Evolutionary conservation across 192 early-diverging fungal genomes (phyloP).

Genomic region (Coemansia sp.): DNA sequence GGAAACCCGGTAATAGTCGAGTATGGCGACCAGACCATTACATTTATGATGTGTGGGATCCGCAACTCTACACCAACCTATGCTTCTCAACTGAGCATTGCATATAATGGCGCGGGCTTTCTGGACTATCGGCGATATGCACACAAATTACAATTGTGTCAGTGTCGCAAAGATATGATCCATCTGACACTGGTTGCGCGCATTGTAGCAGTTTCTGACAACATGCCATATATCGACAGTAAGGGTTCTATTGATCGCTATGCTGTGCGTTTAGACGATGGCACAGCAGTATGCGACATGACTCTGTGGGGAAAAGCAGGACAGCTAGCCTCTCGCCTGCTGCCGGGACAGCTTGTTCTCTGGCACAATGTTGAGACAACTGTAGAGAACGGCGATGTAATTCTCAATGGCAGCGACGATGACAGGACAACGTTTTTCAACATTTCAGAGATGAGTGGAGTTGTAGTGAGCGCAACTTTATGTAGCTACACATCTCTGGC

Average conservation of each 20-base stretch:
- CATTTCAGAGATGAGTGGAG: constrained; percentile 27
- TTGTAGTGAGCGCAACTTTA: constrained; percentile 30
- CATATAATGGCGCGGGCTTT: constrained; percentile 32
- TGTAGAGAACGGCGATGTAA: constrained; percentile 27
- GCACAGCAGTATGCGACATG: constrained; percentile 30
- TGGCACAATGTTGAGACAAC: constrained; percentile 24
- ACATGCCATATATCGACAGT: constrained; percentile 22
- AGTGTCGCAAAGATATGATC: constrained; percentile 29
- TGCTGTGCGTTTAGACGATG: constrained; percentile 41
- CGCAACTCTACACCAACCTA: background rate
- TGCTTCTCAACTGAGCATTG: constrained; percentile 24
- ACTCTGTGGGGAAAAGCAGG: constrained; percentile 47
- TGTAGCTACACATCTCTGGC: constrained; percentile 22
- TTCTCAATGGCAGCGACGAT: constrained; percentile 36
- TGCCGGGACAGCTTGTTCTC: constrained; percentile 45
- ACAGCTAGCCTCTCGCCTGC: constrained; percentile 24
- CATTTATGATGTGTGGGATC: constrained; percentile 23
- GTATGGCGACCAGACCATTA: constrained; percentile 44
- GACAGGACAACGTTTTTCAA: constrained; percentile 18
- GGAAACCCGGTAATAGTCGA: constrained; percentile 11
- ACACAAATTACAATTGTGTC: constrained; percentile 23
- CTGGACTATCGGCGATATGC: constrained; percentile 40
- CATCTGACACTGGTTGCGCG: constrained; percentile 37
- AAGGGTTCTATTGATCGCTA: constrained; percentile 18
- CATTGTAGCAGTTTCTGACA: constrained; percentile 44